Percentiles rank a stretch among this genome's conserved stretches.
These are phyloP conservation scores for Talaromyces stipitatus DNA, from an alignment of 495 filamentous ascomycete species.

Conservation along the genomic window DNA sequence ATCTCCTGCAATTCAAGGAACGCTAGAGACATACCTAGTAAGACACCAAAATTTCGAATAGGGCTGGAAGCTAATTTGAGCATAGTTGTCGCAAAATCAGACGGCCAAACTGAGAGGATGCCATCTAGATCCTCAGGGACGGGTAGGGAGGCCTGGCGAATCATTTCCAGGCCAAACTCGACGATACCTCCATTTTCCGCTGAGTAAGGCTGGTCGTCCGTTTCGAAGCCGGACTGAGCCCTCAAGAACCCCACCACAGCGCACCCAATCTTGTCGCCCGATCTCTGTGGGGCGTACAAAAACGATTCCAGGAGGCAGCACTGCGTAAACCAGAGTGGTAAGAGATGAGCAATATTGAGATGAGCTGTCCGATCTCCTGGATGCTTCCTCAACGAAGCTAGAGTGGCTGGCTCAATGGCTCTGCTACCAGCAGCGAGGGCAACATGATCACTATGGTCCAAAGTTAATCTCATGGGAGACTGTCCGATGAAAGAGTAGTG, in stretches of 20 bases:
- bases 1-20: conserved; percentile 16
- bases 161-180: conserved; percentile 27
- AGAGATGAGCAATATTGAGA: conserved; percentile 11
- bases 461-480: neutral
- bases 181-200: conserved; percentile 17
- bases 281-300: conserved; percentile 19
- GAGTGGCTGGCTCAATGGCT: neutral
- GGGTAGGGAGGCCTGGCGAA: conserved; percentile 8
- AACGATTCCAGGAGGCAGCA: conserved; percentile 25
- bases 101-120: conserved; percentile 13
- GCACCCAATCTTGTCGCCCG: conserved; percentile 14
- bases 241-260: conserved; percentile 25
- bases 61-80: conserved; percentile 10
- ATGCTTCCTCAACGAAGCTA: neutral
- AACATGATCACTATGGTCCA: neutral
- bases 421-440: neutral
- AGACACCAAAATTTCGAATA: conserved; percentile 13
- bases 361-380: neutral
- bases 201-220: conserved; percentile 17
- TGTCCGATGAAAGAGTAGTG: conserved; percentile 11
- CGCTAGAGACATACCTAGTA: conserved; percentile 17
- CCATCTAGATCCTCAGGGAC: conserved; percentile 10
- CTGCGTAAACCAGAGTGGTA: conserved; percentile 31
- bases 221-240: conserved; percentile 28
- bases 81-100: conserved; percentile 21